Evolutionary conservation across 129 eudicot genomes (phyloP).

Genomic region (Escallonia rubra): DNA sequence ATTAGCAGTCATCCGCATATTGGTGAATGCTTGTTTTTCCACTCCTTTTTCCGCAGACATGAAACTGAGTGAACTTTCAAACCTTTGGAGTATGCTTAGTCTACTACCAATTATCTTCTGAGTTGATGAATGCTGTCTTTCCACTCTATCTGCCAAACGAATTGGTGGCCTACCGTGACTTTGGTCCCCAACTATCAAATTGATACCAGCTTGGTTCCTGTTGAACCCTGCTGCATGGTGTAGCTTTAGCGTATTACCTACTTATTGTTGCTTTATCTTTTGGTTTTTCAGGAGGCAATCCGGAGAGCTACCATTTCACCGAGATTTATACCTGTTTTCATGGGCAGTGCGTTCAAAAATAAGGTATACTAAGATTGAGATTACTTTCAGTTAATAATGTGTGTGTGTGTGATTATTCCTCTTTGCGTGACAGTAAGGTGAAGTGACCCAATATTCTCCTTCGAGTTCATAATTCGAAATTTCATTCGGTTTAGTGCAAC

Average conservation of each 20-base stretch:
- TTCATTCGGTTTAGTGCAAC: no score
- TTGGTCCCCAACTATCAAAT: neutral
- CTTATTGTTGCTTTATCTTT: neutral
- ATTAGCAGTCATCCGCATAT: neutral
- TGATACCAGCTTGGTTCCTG: neutral
- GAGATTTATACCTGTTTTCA: slow-evolving; percentile 91
- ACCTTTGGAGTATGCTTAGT: no score
- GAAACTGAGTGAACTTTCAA: no score
- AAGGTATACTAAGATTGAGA: slow-evolving; percentile 46
- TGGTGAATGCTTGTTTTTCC: neutral
- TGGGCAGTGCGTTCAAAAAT: slow-evolving; percentile 99
- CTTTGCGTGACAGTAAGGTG: no score
- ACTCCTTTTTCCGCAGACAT: neutral
- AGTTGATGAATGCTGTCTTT: neutral
- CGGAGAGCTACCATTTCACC: slow-evolving; percentile 85
- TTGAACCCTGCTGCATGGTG: no score
- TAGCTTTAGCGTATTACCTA: neutral
- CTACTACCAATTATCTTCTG: no score
- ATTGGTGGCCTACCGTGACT: neutral
- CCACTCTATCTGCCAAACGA: neutral
- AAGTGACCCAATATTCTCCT: no score
- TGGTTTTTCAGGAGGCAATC: slow-evolving; percentile 69
- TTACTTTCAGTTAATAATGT: neutral
- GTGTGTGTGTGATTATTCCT: no score
- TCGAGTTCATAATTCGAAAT: no score